Conservation (phyloP, 2,329 filamentous ascomycete genomes). For the Colletotrichum sidae region DNA sequence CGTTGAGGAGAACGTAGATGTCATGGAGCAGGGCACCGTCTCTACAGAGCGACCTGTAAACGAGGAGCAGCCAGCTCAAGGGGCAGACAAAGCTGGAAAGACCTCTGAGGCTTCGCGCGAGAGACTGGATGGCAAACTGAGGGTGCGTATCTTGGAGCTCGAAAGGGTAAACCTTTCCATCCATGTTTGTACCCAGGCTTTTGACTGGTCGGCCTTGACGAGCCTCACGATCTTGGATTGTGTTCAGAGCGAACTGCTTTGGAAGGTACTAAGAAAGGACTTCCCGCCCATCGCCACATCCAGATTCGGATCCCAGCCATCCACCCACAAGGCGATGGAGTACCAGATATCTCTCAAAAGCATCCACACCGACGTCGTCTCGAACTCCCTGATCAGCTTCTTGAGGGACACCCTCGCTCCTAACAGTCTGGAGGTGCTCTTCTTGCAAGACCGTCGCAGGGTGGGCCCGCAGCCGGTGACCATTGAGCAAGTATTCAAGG, state of each 20-base stretch:
- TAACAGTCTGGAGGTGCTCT: constrained; percentile 82
- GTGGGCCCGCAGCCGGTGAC: constrained; percentile 65
- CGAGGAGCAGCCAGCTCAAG: background rate
- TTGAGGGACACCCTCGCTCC: constrained; percentile 82
- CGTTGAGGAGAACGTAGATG: background rate
- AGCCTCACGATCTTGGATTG: constrained; percentile 81
- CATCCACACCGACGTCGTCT: constrained; percentile 80
- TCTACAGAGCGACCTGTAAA: too few relatives aligned
- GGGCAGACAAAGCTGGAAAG: constrained; percentile 6
- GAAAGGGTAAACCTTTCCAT: constrained; percentile 81
- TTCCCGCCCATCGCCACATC: constrained; percentile 60
- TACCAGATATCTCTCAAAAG: constrained; percentile 77
- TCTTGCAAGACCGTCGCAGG: constrained; percentile 75
- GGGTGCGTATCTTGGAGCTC: constrained; percentile 78
- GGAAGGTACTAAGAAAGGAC: constrained; percentile 76
- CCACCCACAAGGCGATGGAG: constrained; percentile 52
- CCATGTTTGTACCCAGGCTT: constrained; percentile 73
- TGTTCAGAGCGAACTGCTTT: constrained; percentile 77
- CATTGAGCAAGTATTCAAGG: constrained; percentile 78
- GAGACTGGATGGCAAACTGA: constrained; percentile 67
- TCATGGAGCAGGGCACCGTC: background rate
- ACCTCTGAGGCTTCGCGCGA: constrained; percentile 44
- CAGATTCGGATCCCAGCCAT: constrained; percentile 28
- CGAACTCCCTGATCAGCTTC: constrained; percentile 76
- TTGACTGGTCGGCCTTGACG: constrained; percentile 81